Evolutionary conservation across 805 yeast species (phyloP).

Genomic region (Isabelozyma heimii): DNA sequence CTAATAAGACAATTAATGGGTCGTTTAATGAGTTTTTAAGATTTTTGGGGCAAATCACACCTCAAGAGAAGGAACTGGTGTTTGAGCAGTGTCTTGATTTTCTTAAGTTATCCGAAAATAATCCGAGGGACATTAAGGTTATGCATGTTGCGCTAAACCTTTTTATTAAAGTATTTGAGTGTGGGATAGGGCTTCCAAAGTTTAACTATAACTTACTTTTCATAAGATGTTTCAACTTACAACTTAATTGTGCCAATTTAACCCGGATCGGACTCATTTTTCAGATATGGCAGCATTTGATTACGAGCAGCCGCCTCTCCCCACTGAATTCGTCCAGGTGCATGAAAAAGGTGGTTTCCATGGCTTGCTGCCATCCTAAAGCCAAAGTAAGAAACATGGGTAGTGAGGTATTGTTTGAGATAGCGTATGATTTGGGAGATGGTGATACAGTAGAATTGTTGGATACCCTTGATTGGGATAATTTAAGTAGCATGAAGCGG

Average conservation of each 20-base stretch:
- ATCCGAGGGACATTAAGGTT: conserved; percentile 18
- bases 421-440: conserved; percentile 20
- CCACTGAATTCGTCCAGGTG: conserved; percentile 4
- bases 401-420: conserved; percentile 42
- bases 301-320: conserved; percentile 3
- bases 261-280: conserved; percentile 38
- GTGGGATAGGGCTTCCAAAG: conserved; percentile 28
- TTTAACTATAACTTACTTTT: conserved; percentile 35
- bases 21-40: conserved; percentile 34
- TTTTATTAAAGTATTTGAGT: conserved; percentile 40
- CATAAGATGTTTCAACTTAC: conserved; percentile 53
- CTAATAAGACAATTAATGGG: conserved; percentile 40
- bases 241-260: conserved; percentile 45
- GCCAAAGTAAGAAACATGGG: conserved; percentile 34
- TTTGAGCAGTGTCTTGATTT: conserved; percentile 14
- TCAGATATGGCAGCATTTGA: conserved; percentile 42
- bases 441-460: conserved; percentile 1
- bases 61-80: conserved; percentile 5
- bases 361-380: conserved; percentile 27
- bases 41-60: conserved; percentile 20
- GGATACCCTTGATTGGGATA: conserved; percentile 14
- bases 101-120: conserved; percentile 9
- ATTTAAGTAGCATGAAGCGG: background rate
- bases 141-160: conserved; percentile 21
- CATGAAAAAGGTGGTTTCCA: conserved; percentile 18